phyloP scores from a whole-genome alignment of 2,329 filamentous ascomycete species.

The Epicoccum sorghinum region DNA sequence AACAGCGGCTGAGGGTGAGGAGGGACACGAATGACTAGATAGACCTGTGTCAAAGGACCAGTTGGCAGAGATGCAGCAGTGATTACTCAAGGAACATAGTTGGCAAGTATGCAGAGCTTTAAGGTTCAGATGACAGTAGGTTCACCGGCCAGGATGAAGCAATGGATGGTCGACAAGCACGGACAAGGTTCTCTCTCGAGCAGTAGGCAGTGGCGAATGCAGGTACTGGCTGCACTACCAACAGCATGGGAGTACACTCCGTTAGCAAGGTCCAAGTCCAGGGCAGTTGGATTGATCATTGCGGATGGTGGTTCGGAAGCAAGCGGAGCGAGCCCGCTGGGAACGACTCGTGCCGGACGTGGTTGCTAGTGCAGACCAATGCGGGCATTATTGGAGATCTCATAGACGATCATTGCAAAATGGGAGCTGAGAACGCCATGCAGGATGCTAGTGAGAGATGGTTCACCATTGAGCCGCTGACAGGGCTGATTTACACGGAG shows the following conservation, averaged over 20 bases:
- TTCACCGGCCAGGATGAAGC: not conserved
- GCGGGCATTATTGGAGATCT: not conserved
- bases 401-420: not conserved
- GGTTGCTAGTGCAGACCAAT: not conserved
- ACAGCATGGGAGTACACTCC: not conserved
- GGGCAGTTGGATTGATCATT: not conserved
- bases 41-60: not conserved
- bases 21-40: not conserved
- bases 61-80: not conserved
- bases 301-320: not conserved
- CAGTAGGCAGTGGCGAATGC: not conserved
- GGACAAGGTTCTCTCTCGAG: not conserved
- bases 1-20: not conserved
- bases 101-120: not conserved
- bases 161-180: not conserved
- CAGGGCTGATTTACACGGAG: not conserved
- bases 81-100: not conserved
- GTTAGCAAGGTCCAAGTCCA: not conserved
- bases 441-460: not conserved
- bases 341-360: not conserved
- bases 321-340: conserved; percentile 6
- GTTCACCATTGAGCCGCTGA: not conserved
- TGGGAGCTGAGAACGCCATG: conserved; percentile 6
- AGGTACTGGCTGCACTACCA: conserved; percentile 4
- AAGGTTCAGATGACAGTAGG: not conserved